These are phyloP conservation scores for Arthrinium phaeospermum DNA, from an alignment of 2,329 filamentous ascomycete genomes.

Conservation along the genomic window DNA sequence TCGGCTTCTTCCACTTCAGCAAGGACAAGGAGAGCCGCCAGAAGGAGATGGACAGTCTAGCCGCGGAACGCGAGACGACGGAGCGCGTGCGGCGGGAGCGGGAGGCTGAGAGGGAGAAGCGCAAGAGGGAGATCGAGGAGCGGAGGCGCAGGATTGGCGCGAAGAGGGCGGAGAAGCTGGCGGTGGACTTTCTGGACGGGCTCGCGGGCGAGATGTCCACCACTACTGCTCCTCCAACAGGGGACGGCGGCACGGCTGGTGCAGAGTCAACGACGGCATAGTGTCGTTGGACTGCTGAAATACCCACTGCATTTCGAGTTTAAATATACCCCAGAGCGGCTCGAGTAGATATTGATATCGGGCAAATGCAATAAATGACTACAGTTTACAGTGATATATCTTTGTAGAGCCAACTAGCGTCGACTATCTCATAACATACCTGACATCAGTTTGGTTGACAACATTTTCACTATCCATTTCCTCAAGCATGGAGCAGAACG, in stretches of 20 bases:
- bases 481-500: no score
- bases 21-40: constrained; percentile 69
- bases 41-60: constrained; percentile 77
- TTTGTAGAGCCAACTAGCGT: no score
- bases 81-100: constrained; percentile 64
- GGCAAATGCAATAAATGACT: background rate
- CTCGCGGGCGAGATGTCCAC: constrained; percentile 37
- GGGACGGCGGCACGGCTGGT: background rate
- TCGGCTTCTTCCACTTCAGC: constrained; percentile 90
- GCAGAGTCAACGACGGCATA: background rate
- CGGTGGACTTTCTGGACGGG: constrained; percentile 43
- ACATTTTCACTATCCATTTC: no score
- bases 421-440: background rate
- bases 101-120: constrained; percentile 62
- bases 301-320: background rate
- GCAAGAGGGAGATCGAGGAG: constrained; percentile 68
- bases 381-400: background rate
- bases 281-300: background rate
- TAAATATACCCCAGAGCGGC: background rate
- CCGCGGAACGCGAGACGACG: constrained; percentile 70
- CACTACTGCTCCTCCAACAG: background rate
- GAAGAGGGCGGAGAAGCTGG: constrained; percentile 47
- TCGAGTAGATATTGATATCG: background rate
- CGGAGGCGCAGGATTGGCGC: constrained; percentile 66
- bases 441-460: no score